A percentile compares a stretch with the other conserved stretches of the same genome.
These are phyloP conservation scores for Neocatenulostroma microsporum DNA, from an alignment of 2,329 filamentous ascomycete genomes.

Conservation along the genomic window DNA sequence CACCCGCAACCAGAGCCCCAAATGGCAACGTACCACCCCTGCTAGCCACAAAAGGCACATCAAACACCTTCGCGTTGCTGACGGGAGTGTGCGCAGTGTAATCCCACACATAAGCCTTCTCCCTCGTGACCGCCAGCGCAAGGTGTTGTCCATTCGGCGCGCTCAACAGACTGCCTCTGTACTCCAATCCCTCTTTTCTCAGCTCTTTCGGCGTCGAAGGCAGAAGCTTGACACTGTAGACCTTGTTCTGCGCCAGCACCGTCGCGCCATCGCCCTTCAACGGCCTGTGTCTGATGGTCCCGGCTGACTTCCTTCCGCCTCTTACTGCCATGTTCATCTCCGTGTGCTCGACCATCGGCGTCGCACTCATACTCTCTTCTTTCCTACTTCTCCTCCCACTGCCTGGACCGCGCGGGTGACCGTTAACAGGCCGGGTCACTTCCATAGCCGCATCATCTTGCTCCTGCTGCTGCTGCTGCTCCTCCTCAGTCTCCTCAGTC, in stretches of 20 bases:
- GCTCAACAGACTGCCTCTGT: constrained; percentile 25
- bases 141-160: constrained; percentile 13
- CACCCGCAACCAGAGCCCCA: constrained; percentile 71
- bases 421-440: constrained; percentile 17
- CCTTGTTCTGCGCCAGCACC: constrained; percentile 65
- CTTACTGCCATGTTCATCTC: constrained; percentile 13
- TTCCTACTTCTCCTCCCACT: background rate
- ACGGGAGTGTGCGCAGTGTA: constrained; percentile 59
- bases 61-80: constrained; percentile 71
- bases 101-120: constrained; percentile 82
- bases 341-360: constrained; percentile 5
- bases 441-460: constrained; percentile 6
- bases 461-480: too few relatives aligned
- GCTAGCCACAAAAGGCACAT: constrained; percentile 59
- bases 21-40: constrained; percentile 65
- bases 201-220: constrained; percentile 74
- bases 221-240: constrained; percentile 78
- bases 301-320: constrained; percentile 18
- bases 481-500: constrained; percentile 11
- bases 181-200: constrained; percentile 54
- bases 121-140: constrained; percentile 70
- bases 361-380: too few relatives aligned
- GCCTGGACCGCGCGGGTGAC: constrained; percentile 8
- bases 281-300: constrained; percentile 18
- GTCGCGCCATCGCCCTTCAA: constrained; percentile 26